Base-by-base conservation (phyloP, 345 rosid genomes). In the Ceriops decandra region DNA sequence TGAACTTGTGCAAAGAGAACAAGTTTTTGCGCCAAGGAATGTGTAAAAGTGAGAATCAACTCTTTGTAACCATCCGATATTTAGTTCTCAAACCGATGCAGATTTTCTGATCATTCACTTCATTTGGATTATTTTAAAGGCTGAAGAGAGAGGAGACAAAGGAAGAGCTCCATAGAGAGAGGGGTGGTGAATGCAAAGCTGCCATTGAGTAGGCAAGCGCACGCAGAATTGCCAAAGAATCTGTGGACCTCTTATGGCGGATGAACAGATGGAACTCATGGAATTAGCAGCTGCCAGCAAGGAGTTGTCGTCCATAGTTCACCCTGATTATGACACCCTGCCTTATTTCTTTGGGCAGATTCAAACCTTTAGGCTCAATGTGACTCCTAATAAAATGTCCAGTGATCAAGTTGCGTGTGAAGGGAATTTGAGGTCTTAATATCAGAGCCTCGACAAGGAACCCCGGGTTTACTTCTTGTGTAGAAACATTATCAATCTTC, bases 251-350 rank as follows among this genome's bases (percentile, higher is more conserved):
- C 96, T 95, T 76, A 81, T 92, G 57, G 98, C 92, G 80, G 99
- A 95, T 86, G 98, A 95, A 72, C 98, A 92, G 77, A 83, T 92
- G 76, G 99, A 95, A 79, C 86, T 95, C 80, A 90, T 95, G 99
- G 99, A 95, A 63, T 81, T 92, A 86, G 97, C 95, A 66, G 91
- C 97, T 84, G 78, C 82, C 36, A 89, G 85, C 85, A 92, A 88
- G 83, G 95, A 95, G 67, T 72, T 89, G 47, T 52, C 81, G 59
- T 87, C 97, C 60, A 81, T 90, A 62, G 79, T 90, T 82, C 82
- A 92, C 70, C 92, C 92, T 47, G 95, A 87, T 72, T 93, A 88
- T 42, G 85, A 86, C 63, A 82, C 92, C 47, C 74, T 92, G 2
- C 4, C 49, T 0, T 11, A 42, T 3, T 11, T 15, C 49, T 11